Base-by-base conservation (phyloP, 495 filamentous ascomycete genomes). In the Friedmanniomyces endolithicus region DNA sequence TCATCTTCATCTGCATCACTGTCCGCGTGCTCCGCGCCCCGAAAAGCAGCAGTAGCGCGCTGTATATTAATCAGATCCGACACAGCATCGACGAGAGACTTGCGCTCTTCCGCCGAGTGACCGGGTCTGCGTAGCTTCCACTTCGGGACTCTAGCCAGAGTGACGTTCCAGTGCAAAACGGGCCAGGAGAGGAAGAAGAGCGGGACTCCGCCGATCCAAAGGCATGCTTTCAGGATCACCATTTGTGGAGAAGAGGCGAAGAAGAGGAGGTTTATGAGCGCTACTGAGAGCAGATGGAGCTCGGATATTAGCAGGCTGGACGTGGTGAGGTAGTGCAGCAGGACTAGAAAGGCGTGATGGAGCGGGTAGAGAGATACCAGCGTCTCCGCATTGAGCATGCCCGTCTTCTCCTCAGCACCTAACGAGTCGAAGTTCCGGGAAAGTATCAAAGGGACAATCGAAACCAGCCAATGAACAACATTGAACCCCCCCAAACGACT, bases 251-350 rank as follows among this genome's bases (percentile, higher is more conserved):
- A 94, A 11, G 68, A 64, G 24, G 89, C 82, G 57, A 89, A 78
- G 14, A 95, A 65, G 37, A 89, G 72, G 40, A 97, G 67, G 67
- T 96, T 88, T 62, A 96, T 86, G 43, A 97, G 75, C 14, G 81
- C 80, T 34, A 79, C 77, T 20, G 89, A 88, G 40, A 96, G 78
- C 16, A 97, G 74, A 59, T 96, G 88, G 48, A 95, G 70, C 64
- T 98, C 92, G 2, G 94, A 84, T 3, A 82, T 75, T 37, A 94
- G 75, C 43, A 96, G 72, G 66, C 88, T 94, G 25, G 88, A 94
- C 7, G 86, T 87, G 23, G 89, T 88, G 59, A 96, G 74, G 65
- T 85, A 82, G 58, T 82, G 78, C 60, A 96, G 66, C 52, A 83
- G 78, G 35, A 74, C 71, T 60, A 85, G 84, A 53, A 96, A 77